Percentiles rank a stretch among this genome's conserved stretches.
These are phyloP conservation scores for Fusarium fujikuroi DNA, from an alignment of 2,329 filamentous ascomycete species.

Conservation along the genomic window DNA sequence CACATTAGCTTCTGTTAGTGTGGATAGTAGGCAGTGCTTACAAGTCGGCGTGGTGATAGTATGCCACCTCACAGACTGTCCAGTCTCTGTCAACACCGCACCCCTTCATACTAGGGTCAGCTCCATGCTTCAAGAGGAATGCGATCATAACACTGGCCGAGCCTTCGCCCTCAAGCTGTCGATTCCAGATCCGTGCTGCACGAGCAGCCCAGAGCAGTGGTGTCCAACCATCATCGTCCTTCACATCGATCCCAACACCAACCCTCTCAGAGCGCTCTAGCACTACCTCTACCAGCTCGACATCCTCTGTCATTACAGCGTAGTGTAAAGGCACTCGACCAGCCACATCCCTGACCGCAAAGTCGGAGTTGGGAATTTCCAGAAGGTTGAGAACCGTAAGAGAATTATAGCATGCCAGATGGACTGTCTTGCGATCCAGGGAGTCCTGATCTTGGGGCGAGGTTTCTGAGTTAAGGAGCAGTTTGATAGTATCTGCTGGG, in stretches of 20 bases:
- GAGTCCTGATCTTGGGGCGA: not conserved
- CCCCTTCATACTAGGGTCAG: not conserved
- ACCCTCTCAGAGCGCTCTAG: not conserved
- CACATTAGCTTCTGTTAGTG: accelerated
- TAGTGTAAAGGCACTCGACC: conserved; percentile 12
- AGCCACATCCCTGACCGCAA: not conserved
- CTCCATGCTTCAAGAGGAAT: not conserved
- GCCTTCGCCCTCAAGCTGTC: accelerated
- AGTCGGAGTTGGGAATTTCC: conserved; percentile 4
- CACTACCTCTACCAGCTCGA: not conserved
- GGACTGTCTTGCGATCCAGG: not conserved
- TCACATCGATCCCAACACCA: not conserved
- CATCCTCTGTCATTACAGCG: not conserved
- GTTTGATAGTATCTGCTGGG: not conserved
- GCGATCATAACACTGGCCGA: not conserved
- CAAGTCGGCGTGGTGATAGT: not conserved
- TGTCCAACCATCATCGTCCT: conserved; percentile 17
- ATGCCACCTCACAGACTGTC: not conserved
- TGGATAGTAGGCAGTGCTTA: accelerated
- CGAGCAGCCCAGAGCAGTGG: conserved; percentile 10
- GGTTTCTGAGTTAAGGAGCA: not conserved
- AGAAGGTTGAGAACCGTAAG: not conserved
- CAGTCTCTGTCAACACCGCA: not conserved
- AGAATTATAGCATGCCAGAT: conserved; percentile 16
- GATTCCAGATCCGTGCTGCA: not conserved